These are phyloP conservation scores for Paecilomyces sp. DNA, from an alignment of 2,329 filamentous ascomycete genomes.

Conservation along the genomic window DNA sequence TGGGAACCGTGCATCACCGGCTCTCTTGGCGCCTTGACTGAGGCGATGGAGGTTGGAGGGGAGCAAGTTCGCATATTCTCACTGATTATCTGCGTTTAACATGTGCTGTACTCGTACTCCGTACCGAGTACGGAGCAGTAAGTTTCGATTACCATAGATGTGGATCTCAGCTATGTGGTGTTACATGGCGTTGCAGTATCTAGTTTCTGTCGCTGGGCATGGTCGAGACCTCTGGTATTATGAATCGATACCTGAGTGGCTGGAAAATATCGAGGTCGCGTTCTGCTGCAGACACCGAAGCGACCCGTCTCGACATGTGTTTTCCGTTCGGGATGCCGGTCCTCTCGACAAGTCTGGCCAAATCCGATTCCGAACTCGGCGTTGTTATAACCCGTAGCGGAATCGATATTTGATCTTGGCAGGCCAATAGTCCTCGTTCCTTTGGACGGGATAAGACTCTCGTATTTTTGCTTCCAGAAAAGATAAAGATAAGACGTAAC, in stretches of 20 bases:
- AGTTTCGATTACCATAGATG: neutral
- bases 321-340: too few species aligned
- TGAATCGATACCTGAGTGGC: neutral
- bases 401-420: too few species aligned
- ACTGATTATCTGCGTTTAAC: neutral
- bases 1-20: neutral
- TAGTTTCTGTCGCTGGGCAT: neutral
- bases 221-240: neutral
- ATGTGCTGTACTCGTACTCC: too few species aligned
- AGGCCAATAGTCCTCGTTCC: too few species aligned
- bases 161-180: neutral
- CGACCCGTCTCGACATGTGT: too few species aligned
- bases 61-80: neutral
- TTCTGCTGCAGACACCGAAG: neutral
- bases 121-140: too few species aligned
- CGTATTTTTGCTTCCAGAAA: too few species aligned
- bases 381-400: too few species aligned
- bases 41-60: neutral
- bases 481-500: too few species aligned
- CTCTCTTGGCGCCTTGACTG: neutral
- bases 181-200: neutral
- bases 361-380: too few species aligned
- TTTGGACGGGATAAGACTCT: too few species aligned
- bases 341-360: too few species aligned
- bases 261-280: neutral